Percentiles rank a stretch among this genome's conserved stretches.
phyloP scores from a whole-genome alignment of 2,329 filamentous ascomycete genomes.

The Aspergillus novoparasiticus region DNA sequence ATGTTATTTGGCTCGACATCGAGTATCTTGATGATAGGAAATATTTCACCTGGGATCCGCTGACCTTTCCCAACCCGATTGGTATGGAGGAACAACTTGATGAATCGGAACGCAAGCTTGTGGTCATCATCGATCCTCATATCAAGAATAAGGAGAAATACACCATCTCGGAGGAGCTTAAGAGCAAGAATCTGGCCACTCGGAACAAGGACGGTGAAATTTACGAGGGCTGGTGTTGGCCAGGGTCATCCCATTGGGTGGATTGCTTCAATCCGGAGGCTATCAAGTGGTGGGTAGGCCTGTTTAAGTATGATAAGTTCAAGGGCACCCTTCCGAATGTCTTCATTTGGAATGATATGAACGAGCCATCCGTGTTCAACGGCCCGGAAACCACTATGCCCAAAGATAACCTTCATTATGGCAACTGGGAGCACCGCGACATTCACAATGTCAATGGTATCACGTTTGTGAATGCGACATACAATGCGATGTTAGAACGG shows the following conservation, averaged over 20 bases:
- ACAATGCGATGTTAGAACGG: slow-evolving; percentile 77
- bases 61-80: slow-evolving; percentile 83
- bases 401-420: slow-evolving; percentile 92
- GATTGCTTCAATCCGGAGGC: slow-evolving; percentile 95
- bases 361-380: slow-evolving; percentile 98
- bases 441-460: slow-evolving; percentile 94
- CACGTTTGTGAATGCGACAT: slow-evolving; percentile 94
- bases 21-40: slow-evolving; percentile 97
- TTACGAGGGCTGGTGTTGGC: slow-evolving; percentile 99
- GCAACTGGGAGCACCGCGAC: slow-evolving; percentile 94
- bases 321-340: slow-evolving; percentile 83
- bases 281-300: slow-evolving; percentile 82
- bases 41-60: slow-evolving; percentile 95
- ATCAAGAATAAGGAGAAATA: slow-evolving; percentile 92
- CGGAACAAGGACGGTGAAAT: slow-evolving; percentile 86
- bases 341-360: slow-evolving; percentile 99
- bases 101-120: slow-evolving; percentile 82
- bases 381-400: slow-evolving; percentile 98
- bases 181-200: slow-evolving; percentile 78
- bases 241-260: slow-evolving; percentile 93
- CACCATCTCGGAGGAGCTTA: slow-evolving; percentile 75
- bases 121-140: slow-evolving; percentile 94
- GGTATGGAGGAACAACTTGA: slow-evolving; percentile 88
- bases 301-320: slow-evolving; percentile 88
- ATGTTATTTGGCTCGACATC: slow-evolving; percentile 98